Evolutionary conservation across 2,329 filamentous ascomycete genomes (phyloP), one percentile per base, ranked within the genome.

Genomic region (Cladosporium sp.): DNA sequence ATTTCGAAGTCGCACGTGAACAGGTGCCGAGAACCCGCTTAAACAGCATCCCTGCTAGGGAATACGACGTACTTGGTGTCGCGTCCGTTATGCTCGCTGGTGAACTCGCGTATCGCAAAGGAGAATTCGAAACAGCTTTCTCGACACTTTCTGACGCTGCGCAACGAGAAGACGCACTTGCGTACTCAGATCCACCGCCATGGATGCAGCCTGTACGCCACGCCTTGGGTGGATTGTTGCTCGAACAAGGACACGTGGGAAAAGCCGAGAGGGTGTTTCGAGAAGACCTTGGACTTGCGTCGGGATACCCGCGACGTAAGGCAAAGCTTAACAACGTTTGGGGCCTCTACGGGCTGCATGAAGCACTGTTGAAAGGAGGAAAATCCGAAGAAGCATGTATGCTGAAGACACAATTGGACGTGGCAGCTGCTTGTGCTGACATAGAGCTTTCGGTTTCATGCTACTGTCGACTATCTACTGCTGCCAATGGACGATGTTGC

Each of bases 201-300:
- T 91, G 89, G 89, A 91, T 92, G 89, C 88, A 91, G 71, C 89
- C 89, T 0, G 84, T 86, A 0, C 81, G 89, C 1, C 89, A 92
- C 74, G 89, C 89, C 0, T 86, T 87, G 39, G 89, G 86, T 0
- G 89, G 89, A 0, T 78, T 92, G 5, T 73, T 91, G 25, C 79
- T 91, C 1, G 89, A 92, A 72, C 88, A 89, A 70, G 85, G 83
- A 0, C 56, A 34, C n/a, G 66, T 78, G 5, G 73, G 77, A 61
- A 76, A 79, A 60, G 79, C 79, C 5, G 70, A 73, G 14, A 67
- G 70, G 16, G 75, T 75, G 8, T 80, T 79, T 56, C 73, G 70
- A n/a, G 79, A 75, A 13, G 79, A 81, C 69, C 70, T 81, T 21
- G 79, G 79, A 0, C 72, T 80, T n/a, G 76, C 79, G 58, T 72